Conservation (phyloP, 2,329 filamentous ascomycete species). For the Aquanectria penicillioides region DNA sequence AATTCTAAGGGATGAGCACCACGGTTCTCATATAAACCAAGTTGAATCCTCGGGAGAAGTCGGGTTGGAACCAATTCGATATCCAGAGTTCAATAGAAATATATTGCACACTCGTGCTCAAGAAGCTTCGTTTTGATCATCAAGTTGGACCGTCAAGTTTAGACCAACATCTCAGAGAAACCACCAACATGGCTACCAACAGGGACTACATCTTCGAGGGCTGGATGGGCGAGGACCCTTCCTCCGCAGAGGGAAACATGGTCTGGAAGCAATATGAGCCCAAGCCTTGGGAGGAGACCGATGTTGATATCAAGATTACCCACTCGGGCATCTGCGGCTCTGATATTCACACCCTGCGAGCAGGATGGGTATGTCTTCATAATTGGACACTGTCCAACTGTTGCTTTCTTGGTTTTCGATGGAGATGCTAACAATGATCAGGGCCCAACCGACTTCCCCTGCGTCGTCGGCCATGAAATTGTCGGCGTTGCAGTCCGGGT, state of each 20-base stretch:
- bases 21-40: slow-evolving; percentile 10
- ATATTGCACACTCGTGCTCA: background rate
- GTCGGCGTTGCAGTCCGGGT: slow-evolving; percentile 66
- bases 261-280: slow-evolving; percentile 66
- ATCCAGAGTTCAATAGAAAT: background rate
- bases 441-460: slow-evolving; percentile 47
- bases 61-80: too few relatives aligned
- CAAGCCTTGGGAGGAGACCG: slow-evolving; percentile 73
- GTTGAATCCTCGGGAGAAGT: too few relatives aligned
- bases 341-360: slow-evolving; percentile 67
- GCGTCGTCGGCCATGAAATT: slow-evolving; percentile 74
- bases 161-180: too few relatives aligned
- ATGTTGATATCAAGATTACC: slow-evolving; percentile 72
- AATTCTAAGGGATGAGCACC: background rate
- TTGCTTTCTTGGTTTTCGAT: slow-evolving; percentile 56
- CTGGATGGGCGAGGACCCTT: slow-evolving; percentile 51
- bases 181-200: background rate
- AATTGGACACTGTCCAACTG: slow-evolving; percentile 20
- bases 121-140: background rate
- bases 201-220: slow-evolving; percentile 18
- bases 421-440: slow-evolving; percentile 34
- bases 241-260: slow-evolving; percentile 61
- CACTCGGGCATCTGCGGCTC: slow-evolving; percentile 75
- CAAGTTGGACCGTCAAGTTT: background rate
- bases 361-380: slow-evolving; percentile 64